Evolutionary conservation across 495 filamentous ascomycete species (phyloP), one percentile per base, ranked within the genome.

Genomic region (Cercophora newfieldiana): DNA sequence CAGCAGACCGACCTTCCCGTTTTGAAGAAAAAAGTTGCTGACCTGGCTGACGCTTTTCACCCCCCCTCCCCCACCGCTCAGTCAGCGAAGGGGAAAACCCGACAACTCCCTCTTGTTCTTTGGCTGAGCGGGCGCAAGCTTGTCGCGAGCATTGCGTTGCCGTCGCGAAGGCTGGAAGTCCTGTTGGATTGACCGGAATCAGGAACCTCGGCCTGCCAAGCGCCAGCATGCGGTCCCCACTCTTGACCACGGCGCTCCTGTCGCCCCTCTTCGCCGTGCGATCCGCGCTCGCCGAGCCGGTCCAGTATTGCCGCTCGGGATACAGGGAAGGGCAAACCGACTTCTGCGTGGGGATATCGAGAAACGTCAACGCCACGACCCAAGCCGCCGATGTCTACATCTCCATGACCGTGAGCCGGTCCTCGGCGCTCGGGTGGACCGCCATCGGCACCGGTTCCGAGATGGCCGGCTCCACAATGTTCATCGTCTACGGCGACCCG

Each of bases 401-500:
- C 25, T 53, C 62, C 22, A 21, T 76, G 7, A 56, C 63, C 10
- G 61, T 76, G 16, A 28, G 55, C 29, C 66, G 71, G 1, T 66
- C 63, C 19, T 63, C 50, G 16, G 16, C 30, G 5, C 61, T 47
- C 14, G 74, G 74, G 28, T 76, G 74, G 74, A 76, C 69, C 4
- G 74, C 74, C 33, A 50, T 76, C 48, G 74, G 74, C 25, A 64
- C 71, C 7, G 74, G 74, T n/a, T 53, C 62, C 19, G 30, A 31
- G 1, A 76, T 76, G 74, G 66, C 63, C 18, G 71, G 69, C 14
- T 65, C 74, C 0, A 44, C 76, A 2, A 76, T 76, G 69, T 69
- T 76, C 55, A 65, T 76, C 29, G 69, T 76, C 49, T 76, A 74
- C 29, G 74, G 74, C 53, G 69, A 74, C 48, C 74, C 74, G 4